phyloP scores from a whole-genome alignment of 2,329 filamentous ascomycete species.

The Fusarium irregulare region DNA sequence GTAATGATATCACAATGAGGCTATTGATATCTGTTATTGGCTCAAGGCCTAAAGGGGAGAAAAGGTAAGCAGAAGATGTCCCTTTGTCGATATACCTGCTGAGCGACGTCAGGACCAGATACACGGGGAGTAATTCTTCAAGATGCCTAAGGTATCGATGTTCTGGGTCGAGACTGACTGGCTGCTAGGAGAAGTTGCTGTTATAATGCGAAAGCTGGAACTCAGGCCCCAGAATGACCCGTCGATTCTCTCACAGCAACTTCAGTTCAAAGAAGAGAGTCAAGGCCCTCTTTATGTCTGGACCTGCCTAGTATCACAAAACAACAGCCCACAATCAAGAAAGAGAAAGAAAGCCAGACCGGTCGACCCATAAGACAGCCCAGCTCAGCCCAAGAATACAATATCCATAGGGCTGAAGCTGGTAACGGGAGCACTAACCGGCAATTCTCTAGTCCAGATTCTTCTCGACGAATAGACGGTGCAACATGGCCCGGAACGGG shows the following conservation, averaged over 20 bases:
- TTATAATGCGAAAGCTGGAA: background rate
- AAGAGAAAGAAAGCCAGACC: background rate
- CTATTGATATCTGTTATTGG: background rate
- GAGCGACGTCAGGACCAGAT: background rate
- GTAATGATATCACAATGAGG: conserved; percentile 3
- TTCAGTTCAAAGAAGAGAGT: background rate
- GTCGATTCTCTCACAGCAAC: background rate
- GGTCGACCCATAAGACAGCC: background rate
- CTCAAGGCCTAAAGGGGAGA: background rate
- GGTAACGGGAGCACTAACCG: background rate
- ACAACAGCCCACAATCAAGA: background rate
- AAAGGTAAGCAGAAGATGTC: background rate
- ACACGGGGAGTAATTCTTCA: background rate
- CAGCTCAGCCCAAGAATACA: background rate
- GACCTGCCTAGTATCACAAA: conserved; percentile 14
- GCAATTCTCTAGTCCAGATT: background rate
- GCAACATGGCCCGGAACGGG: conserved; percentile 5
- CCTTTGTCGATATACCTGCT: background rate
- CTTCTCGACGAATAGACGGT: conserved; percentile 1
- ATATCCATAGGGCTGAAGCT: conserved; percentile 26
- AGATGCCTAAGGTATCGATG: background rate
- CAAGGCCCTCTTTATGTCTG: conserved; percentile 28
- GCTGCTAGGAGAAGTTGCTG: background rate
- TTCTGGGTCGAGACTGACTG: background rate
- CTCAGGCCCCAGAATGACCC: background rate